These are phyloP conservation scores for Fagopyrum homotropicum DNA, from an alignment of 148 eudicot species.

Conservation along the genomic window DNA sequence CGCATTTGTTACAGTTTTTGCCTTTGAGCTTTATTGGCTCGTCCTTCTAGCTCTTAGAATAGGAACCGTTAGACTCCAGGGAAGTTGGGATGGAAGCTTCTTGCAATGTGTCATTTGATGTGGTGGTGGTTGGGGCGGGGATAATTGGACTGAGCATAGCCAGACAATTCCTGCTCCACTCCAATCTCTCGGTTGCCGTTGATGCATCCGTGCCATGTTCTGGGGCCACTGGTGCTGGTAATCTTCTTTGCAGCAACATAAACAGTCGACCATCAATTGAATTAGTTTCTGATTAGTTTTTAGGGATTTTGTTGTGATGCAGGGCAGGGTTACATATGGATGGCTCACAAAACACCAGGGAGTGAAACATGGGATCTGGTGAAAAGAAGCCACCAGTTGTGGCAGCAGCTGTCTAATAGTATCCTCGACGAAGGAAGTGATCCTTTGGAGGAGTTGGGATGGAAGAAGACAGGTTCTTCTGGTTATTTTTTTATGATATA, in stretches of 20 bases:
- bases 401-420: constrained; percentile 55
- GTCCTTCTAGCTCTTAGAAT: background rate
- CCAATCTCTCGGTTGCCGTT: constrained; percentile 79
- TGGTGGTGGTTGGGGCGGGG: constrained; percentile 85
- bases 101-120: constrained; percentile 33
- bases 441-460: constrained; percentile 64
- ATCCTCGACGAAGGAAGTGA: constrained; percentile 50
- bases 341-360: constrained; percentile 76
- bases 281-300: constrained; percentile 15
- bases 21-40: background rate
- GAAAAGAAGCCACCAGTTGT: constrained; percentile 63
- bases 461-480: constrained; percentile 78
- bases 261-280: background rate
- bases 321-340: constrained; percentile 98
- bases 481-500: background rate
- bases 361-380: constrained; percentile 71
- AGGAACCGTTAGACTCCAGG: background rate
- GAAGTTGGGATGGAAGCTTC: background rate
- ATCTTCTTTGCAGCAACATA: background rate
- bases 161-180: constrained; percentile 53
- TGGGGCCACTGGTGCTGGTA: constrained; percentile 99
- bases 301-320: constrained; percentile 10
- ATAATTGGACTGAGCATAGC: constrained; percentile 90
- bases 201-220: constrained; percentile 82
- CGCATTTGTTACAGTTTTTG: background rate